A percentile compares a stretch with the other conserved stretches of the same genome.
These are phyloP conservation scores for Scheffersomyces titani DNA, from an alignment of 1,139 yeast genomes.

Conservation along the genomic window DNA sequence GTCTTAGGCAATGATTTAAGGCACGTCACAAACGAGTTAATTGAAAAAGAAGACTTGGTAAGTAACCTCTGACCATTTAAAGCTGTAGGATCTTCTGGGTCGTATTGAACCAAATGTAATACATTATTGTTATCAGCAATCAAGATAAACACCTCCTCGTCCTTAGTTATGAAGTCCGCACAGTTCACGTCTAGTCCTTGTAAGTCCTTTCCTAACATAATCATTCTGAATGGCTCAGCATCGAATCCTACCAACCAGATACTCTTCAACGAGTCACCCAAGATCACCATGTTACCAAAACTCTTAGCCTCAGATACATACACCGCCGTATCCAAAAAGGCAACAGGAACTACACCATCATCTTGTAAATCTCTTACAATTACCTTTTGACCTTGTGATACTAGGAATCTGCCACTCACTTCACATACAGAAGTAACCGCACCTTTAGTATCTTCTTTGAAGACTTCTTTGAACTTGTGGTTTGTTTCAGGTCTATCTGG, in stretches of 20 bases:
- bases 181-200: constrained; percentile 60
- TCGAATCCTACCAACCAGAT: constrained; percentile 87
- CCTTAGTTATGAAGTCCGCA: constrained; percentile 73
- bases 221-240: constrained; percentile 91
- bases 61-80: constrained; percentile 77
- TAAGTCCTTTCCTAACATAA: constrained; percentile 74
- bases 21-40: constrained; percentile 62
- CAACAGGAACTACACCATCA: constrained; percentile 88
- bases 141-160: constrained; percentile 65
- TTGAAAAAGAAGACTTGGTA: constrained; percentile 68
- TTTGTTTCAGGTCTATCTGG: constrained; percentile 86
- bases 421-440: constrained; percentile 81
- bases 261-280: constrained; percentile 83
- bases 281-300: constrained; percentile 72
- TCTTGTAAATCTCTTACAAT: constrained; percentile 82
- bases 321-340: constrained; percentile 83
- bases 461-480: constrained; percentile 74
- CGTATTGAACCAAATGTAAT: constrained; percentile 80
- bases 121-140: constrained; percentile 71
- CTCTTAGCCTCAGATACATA: constrained; percentile 80
- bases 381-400: constrained; percentile 86
- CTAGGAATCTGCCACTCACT: constrained; percentile 79
- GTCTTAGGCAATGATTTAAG: constrained; percentile 55
- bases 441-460: constrained; percentile 78
- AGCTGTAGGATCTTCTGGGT: constrained; percentile 89